phyloP scores from a whole-genome alignment of 176 grass and related monocot species.

The Pontederia paniculata region DNA sequence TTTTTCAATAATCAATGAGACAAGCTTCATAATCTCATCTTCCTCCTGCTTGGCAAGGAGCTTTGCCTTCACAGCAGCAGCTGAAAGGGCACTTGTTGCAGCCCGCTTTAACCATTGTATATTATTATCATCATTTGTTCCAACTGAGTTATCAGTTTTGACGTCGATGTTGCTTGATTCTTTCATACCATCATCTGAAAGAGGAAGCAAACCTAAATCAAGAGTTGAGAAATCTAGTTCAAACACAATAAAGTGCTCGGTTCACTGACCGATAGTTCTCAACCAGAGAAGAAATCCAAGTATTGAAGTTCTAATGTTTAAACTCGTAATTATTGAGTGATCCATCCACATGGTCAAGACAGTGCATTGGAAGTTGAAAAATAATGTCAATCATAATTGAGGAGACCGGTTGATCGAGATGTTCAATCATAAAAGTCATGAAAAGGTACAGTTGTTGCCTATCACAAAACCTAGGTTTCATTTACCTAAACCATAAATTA shows the following conservation, averaged over 20 bases:
- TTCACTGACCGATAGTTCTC: too few relatives aligned
- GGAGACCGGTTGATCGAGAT: too few relatives aligned
- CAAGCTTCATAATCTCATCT: conserved; percentile 56
- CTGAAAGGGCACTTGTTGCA: conserved; percentile 68
- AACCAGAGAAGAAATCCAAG: too few relatives aligned
- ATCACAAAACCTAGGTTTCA: too few relatives aligned
- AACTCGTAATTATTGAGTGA: too few relatives aligned
- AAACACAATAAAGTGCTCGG: background rate
- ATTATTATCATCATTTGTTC: conserved; percentile 33
- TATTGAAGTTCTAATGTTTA: too few relatives aligned
- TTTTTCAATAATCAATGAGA: conserved; percentile 74
- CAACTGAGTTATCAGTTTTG: conserved; percentile 18
- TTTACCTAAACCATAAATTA: too few relatives aligned
- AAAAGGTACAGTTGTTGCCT: too few relatives aligned
- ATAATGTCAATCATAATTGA: too few relatives aligned
- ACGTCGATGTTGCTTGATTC: conserved; percentile 21
- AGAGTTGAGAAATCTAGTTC: background rate
- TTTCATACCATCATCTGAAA: conserved; percentile 40
- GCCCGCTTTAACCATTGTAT: conserved; percentile 72
- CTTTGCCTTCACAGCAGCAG: conserved; percentile 81
- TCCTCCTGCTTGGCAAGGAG: conserved; percentile 83
- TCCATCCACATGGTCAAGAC: too few relatives aligned
- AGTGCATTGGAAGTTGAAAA: too few relatives aligned
- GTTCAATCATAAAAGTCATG: too few relatives aligned
- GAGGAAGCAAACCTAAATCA: background rate